Evolutionary conservation across 2,329 filamentous ascomycete genomes (phyloP).

Genomic region (Pyricularia grisea): DNA sequence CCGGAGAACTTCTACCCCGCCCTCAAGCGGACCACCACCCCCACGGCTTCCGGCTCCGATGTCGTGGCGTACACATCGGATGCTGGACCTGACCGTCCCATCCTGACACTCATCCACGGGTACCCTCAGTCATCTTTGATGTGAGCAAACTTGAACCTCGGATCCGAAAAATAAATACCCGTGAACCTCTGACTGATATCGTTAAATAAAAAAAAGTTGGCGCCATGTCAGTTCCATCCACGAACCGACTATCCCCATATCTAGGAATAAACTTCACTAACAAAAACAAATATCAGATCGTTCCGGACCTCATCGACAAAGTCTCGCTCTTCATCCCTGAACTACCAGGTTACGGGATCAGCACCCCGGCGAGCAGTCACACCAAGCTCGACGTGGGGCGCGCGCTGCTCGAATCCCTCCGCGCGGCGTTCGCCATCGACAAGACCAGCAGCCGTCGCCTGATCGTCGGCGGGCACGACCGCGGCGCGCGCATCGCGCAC

Average conservation of each 20-base stretch:
- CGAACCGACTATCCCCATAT: background rate
- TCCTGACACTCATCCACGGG: slow-evolving; percentile 33
- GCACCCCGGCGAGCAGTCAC: slow-evolving; percentile 20
- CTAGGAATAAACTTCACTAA: background rate
- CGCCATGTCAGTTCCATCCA: slow-evolving; percentile 17
- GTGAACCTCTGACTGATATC: background rate
- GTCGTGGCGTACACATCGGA: slow-evolving; percentile 15
- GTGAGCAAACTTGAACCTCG: slow-evolving; percentile 2
- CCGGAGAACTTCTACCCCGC: slow-evolving; percentile 12
- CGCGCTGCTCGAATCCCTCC: slow-evolving; percentile 29
- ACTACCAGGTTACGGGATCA: slow-evolving; percentile 36
- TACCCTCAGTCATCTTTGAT: slow-evolving; percentile 30
- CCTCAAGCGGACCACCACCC: slow-evolving; percentile 11
- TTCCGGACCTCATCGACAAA: slow-evolving; percentile 24
- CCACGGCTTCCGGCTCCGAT: slow-evolving; percentile 12
- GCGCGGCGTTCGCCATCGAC: slow-evolving; percentile 17
- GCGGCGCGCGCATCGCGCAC: slow-evolving; percentile 38
- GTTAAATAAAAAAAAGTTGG: slow-evolving; percentile 9
- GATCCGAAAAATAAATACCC: too few relatives aligned
- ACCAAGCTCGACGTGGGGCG: slow-evolving; percentile 29
- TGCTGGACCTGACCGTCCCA: slow-evolving; percentile 13
- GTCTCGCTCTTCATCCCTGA: slow-evolving; percentile 35
- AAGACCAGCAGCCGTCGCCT: slow-evolving; percentile 18
- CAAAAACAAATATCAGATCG: slow-evolving; percentile 17
- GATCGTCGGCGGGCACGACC: slow-evolving; percentile 38